Evolutionary conservation across 106 monocot species (phyloP).

Genomic region (Allium sativum): DNA sequence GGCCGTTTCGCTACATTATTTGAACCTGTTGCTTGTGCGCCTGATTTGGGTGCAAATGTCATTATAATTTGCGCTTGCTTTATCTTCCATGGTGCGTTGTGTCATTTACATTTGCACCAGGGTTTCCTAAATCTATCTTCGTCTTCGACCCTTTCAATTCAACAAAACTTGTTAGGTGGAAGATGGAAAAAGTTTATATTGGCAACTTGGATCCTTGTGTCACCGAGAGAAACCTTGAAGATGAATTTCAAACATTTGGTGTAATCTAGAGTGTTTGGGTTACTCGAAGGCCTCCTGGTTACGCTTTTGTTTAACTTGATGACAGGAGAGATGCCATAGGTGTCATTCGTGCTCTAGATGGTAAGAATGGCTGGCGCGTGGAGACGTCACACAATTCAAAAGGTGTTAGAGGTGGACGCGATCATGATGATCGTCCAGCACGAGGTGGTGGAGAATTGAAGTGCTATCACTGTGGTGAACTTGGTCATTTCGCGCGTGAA

Average conservation of each 20-base stretch:
- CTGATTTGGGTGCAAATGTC: too few relatives aligned
- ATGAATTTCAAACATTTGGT: neutral
- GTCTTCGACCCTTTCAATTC: too few relatives aligned
- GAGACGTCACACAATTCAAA: constrained; percentile 78
- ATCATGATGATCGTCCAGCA: constrained; percentile 13
- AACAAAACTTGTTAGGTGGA: neutral
- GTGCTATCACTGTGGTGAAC: constrained; percentile 95
- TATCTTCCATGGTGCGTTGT: too few relatives aligned
- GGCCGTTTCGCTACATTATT: too few relatives aligned
- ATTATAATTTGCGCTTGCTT: too few relatives aligned
- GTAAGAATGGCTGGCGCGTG: constrained; percentile 90
- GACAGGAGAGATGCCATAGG: constrained; percentile 65
- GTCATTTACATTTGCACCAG: too few relatives aligned
- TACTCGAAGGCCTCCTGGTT: constrained; percentile 64
- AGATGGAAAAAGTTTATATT: neutral
- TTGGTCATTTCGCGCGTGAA: constrained; percentile 96
- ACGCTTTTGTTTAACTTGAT: constrained; percentile 73
- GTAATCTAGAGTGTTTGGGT: constrained; percentile 43
- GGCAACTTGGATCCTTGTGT: neutral
- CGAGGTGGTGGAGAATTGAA: constrained; percentile 67
- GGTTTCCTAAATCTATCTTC: too few relatives aligned
- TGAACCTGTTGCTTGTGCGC: too few relatives aligned
- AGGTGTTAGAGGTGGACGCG: constrained; percentile 36
- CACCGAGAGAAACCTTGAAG: neutral
- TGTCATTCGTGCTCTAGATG: constrained; percentile 58